Percentiles rank a stretch among this genome's conserved stretches.
phyloP scores from a whole-genome alignment of 495 filamentous ascomycete genomes.

The Tuber microsphaerosporum region DNA sequence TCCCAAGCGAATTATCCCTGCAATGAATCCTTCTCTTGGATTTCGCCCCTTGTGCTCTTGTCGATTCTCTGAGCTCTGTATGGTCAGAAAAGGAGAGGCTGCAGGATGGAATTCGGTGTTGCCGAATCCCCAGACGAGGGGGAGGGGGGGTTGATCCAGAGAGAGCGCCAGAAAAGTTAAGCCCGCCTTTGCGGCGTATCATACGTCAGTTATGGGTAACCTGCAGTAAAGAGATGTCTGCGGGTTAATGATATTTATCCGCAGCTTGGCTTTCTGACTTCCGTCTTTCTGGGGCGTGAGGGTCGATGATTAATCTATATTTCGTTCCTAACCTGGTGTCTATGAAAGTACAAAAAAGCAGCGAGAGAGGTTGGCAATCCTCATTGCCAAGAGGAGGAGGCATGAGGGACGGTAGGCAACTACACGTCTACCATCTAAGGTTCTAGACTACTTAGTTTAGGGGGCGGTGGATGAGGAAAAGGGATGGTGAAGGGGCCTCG shows the following conservation, averaged over 20 bases:
- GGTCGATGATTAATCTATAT: slow-evolving; percentile 21
- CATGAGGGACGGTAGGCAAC: slow-evolving; percentile 15
- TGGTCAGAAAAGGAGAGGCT: slow-evolving; percentile 16
- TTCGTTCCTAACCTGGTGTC: not conserved
- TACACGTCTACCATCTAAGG: not conserved
- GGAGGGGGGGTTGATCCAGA: slow-evolving; percentile 8
- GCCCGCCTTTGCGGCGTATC: slow-evolving; percentile 20
- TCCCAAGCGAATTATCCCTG: slow-evolving; percentile 30
- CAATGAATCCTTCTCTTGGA: slow-evolving; percentile 34
- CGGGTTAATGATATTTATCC: slow-evolving; percentile 36
- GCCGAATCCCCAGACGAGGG: slow-evolving; percentile 35
- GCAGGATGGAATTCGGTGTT: slow-evolving; percentile 34
- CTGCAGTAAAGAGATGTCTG: slow-evolving; percentile 20
- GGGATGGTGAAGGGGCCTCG: not conserved
- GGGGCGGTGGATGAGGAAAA: not conserved
- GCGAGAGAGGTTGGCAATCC: slow-evolving; percentile 21
- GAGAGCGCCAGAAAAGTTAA: not conserved
- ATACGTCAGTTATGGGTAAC: slow-evolving; percentile 24
- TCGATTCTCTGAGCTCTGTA: slow-evolving; percentile 7
- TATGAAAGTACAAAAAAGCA: slow-evolving; percentile 13
- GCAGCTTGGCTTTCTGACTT: slow-evolving; percentile 36
- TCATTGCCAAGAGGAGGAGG: slow-evolving; percentile 10
- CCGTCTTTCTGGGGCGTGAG: slow-evolving; percentile 17
- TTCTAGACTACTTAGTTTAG: not conserved
- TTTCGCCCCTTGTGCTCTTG: slow-evolving; percentile 20